These are phyloP conservation scores for Rhamnella rubrinervis DNA, from an alignment of 331 rosid species.

Conservation along the genomic window DNA sequence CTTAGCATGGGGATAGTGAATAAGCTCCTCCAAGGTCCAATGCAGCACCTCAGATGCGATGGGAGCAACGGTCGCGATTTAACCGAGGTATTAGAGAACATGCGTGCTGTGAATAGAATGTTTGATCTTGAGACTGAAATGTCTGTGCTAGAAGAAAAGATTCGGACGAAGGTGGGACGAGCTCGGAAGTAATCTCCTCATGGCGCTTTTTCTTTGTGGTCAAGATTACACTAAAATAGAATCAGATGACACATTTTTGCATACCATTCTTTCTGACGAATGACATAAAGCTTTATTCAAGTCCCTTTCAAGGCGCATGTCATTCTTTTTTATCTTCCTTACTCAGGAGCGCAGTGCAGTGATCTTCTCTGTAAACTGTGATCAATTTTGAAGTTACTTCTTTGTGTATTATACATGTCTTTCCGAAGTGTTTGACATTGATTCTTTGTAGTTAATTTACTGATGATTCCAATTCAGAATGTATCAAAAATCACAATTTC, in stretches of 20 bases:
- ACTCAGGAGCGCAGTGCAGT: not conserved
- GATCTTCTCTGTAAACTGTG: too few relatives aligned
- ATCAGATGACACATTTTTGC: not conserved
- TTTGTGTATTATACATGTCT: not conserved
- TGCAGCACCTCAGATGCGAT: constrained; percentile 86
- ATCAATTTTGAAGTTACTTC: not conserved
- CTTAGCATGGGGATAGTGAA: constrained; percentile 80
- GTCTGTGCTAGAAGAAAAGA: constrained; percentile 72
- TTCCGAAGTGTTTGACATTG: not conserved
- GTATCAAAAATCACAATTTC: too few relatives aligned
- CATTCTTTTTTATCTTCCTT: not conserved
- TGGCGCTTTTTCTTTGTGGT: constrained; percentile 19
- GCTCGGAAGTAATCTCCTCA: constrained; percentile 35
- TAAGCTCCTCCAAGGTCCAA: constrained; percentile 85
- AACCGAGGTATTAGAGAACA: constrained; percentile 73
- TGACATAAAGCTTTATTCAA: too few relatives aligned
- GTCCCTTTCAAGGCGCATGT: not conserved
- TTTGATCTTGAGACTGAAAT: constrained; percentile 79
- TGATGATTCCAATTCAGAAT: not conserved
- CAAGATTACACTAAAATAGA: constrained; percentile 1
- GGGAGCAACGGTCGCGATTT: constrained; percentile 45
- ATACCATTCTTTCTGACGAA: not conserved
- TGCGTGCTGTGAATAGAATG: constrained; percentile 90
- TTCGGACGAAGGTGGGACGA: constrained; percentile 59
- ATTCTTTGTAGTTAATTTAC: constrained; percentile 8